phyloP scores from a whole-genome alignment of 768 basidiomycete species.

The Pleurotus platypus region DNA sequence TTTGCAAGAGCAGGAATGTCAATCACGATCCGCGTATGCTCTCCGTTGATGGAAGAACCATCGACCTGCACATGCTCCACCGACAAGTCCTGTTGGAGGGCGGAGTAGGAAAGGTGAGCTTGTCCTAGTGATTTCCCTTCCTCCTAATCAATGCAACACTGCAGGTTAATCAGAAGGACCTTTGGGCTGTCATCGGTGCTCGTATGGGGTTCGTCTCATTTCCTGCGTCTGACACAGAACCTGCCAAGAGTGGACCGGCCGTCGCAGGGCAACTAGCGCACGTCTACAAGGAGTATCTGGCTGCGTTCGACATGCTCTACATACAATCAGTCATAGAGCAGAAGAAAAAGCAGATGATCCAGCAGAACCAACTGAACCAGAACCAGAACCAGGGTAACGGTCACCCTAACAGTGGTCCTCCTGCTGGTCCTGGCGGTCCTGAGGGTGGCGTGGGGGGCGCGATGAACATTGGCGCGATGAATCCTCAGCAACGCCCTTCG shows the following conservation, averaged over 20 bases:
- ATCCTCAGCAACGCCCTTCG: not conserved
- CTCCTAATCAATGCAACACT: constrained; percentile 8
- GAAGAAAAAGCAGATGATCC: constrained; percentile 21
- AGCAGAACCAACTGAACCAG: constrained; percentile 1
- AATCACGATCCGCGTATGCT: constrained; percentile 37
- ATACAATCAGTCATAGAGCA: constrained; percentile 35
- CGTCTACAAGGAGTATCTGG: constrained; percentile 58
- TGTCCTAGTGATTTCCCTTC: not conserved
- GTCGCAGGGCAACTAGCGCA: constrained; percentile 57
- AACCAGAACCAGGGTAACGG: too few relatives aligned
- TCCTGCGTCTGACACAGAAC: constrained; percentile 56
- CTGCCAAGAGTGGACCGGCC: constrained; percentile 58
- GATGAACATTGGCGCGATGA: not conserved
- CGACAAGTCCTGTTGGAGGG: constrained; percentile 55
- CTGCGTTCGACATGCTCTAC: constrained; percentile 54
- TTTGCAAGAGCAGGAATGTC: constrained; percentile 37
- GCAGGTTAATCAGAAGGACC: constrained; percentile 53
- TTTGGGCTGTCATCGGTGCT: constrained; percentile 68
- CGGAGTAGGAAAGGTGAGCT: constrained; percentile 44
- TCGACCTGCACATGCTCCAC: constrained; percentile 64
- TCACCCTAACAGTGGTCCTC: too few relatives aligned
- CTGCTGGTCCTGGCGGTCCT: constrained; percentile 4
- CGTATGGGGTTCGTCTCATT: constrained; percentile 64
- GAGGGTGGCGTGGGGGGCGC: constrained; percentile 8
- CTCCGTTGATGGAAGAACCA: constrained; percentile 46